Evolutionary conservation across 2,329 filamentous ascomycete species (phyloP), one percentile per base, ranked within the genome.

Genomic region (Fusarium tanahbumbuense): DNA sequence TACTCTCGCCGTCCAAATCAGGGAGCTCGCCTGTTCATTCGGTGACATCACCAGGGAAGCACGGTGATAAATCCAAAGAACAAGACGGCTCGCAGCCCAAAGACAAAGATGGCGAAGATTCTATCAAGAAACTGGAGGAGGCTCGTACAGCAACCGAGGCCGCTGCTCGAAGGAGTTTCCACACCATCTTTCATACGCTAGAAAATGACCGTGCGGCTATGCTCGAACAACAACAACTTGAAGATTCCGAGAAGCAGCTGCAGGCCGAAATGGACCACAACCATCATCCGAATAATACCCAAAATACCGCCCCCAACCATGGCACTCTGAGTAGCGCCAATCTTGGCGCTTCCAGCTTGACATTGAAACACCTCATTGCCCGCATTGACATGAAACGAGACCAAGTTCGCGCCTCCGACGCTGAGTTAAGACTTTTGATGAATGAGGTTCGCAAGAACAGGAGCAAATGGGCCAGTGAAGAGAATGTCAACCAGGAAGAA

Each of bases 381-480:
- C 89, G 94, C 60, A 98, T 99, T 77, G 96, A 99, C 80, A 89
- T 93, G 81, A 96, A 98, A 82, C 91, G 96, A 76, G 91, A 93
- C 71, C 89, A 93, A 82, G 95, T 99, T 55, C 89, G 91, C 78
- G 95, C 96, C 20, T 97, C 94, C 2, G 96, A 99, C 82, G 92
- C 94, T 25, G 95, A 99, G 77, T 85, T 99, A 64, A 90, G 96
- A 64, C 93, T 92, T 52, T 83, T 99, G 62, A 97, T 99, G 88
- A 98, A 96, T 75, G 96, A 99, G 80, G 96, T 99, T 20, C 89
- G 96, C 70, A 99, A 98, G 81, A 98, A 98, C 75, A 88, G 96
- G 75, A 98, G 95, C 81, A 99, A 99, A 82, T 99, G 96, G 96
- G 95, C 96, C 6, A 98, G 92, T 78, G 96, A 98, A 80, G 96